Base-by-base conservation (phyloP, 2,329 filamentous ascomycete species). In the Cercospora sp. region DNA sequence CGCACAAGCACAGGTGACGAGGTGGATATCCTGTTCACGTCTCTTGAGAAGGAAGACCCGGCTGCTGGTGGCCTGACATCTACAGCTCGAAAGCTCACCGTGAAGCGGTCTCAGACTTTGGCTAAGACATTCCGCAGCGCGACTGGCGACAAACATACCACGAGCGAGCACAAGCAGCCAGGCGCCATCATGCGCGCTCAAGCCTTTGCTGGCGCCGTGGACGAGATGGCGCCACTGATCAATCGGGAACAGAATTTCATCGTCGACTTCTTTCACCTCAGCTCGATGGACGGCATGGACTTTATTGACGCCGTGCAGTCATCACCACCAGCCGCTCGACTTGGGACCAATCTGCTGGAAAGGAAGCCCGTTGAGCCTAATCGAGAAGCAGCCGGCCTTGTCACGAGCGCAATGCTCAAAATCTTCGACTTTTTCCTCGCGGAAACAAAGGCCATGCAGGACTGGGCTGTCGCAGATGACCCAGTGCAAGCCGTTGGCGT, bases 221-320 rank as follows among this genome's bases (percentile, higher is more conserved):
- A 95, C 66, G 93, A 97, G 75, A 87, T 95, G 71, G 82, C 94
- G 55, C 92, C 91, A 5, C 85, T 96, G 65, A 89, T 97, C 67
- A 90, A 93, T 73, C 94, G 94, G 78, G 95, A 99, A 80, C 94
- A 99, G 78, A 98, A 97, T 77, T 99, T 98, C 77, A 85, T 97
- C 60, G 89, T 97, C n/a, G 93, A 96, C 73, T 95, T 97, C 79
- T 98, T 98, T 85, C 94, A 98, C 74, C 88, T 95, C 28, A 92
- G 91, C n/a, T 96, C 93, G 1, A 84, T 94, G 30, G 90, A 93
- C 74, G 90, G 89, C 39, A 81, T 87, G 16, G 94, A 97, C 76
- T 98, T 97, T 76, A 86, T 91, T 1, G 95, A 98, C 72, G 86
- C 90, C 2, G 90, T 97, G 18, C 84, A 86, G 20, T 85, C 87